Conservation (phyloP, 2,329 filamentous ascomycete genomes). For the Sporothrix protearum region DNA sequence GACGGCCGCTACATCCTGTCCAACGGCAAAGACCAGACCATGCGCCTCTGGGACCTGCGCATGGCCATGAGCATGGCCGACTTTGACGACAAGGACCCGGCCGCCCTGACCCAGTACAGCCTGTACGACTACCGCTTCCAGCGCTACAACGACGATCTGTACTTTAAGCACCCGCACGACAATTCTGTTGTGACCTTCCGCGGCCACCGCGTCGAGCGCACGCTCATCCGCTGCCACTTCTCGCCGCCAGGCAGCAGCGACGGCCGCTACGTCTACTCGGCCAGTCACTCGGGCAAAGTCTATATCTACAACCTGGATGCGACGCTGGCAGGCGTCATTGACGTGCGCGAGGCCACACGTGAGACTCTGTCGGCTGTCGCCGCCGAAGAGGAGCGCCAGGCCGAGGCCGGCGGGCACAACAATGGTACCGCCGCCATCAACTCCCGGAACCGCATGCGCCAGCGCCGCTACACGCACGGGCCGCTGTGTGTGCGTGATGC, state of each 20-base stretch:
- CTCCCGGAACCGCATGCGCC: background rate
- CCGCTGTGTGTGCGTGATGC: conserved; percentile 79
- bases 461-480: conserved; percentile 13
- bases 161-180: conserved; percentile 74
- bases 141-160: conserved; percentile 61
- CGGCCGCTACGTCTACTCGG: conserved; percentile 88
- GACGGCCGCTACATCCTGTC: conserved; percentile 80
- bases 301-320: conserved; percentile 90
- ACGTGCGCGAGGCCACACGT: conserved; percentile 67
- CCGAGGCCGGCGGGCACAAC: background rate
- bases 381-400: conserved; percentile 13
- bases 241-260: conserved; percentile 82
- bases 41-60: conserved; percentile 94
- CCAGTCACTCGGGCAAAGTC: conserved; percentile 83
- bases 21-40: conserved; percentile 93
- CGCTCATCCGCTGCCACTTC: conserved; percentile 92
- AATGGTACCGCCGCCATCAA: background rate
- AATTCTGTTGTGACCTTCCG: conserved; percentile 92
- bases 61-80: conserved; percentile 76
- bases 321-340: conserved; percentile 71
- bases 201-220: conserved; percentile 83
- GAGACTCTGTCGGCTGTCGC: background rate
- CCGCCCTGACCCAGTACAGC: conserved; percentile 58
- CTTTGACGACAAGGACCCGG: conserved; percentile 55
- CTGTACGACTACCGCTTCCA: conserved; percentile 77